Evolutionary conservation across 306 rosid species (phyloP).

Genomic region (Abrus precatorius): DNA sequence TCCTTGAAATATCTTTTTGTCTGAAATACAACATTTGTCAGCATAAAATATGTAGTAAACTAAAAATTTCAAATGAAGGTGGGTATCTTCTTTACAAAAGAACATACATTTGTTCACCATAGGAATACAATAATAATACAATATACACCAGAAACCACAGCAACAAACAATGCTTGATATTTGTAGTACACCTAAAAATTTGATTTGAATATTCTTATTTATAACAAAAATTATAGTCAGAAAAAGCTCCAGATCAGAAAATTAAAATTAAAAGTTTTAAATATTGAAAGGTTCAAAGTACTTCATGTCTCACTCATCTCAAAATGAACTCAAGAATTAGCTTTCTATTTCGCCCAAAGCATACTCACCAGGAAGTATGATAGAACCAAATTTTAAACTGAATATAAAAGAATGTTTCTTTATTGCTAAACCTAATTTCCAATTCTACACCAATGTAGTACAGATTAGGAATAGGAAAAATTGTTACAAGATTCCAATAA

Average conservation of each 20-base stretch:
- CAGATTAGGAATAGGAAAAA: no score
- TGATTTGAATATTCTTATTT: not conserved
- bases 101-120: constrained; percentile 19
- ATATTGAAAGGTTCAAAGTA: constrained; percentile 16
- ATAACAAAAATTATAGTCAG: not conserved
- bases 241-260: constrained; percentile 1
- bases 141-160: constrained; percentile 5
- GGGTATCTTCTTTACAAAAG: constrained; percentile 11
- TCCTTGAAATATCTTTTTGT: constrained; percentile 78
- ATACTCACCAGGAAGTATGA: not conserved
- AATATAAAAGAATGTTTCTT: no score
- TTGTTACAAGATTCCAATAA: no score
- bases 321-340: not conserved
- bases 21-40: constrained; percentile 57
- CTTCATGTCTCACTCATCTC: not conserved
- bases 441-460: no score
- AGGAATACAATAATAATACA: not conserved
- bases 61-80: not conserved
- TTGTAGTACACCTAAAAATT: not conserved
- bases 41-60: not conserved
- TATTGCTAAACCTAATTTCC: no score
- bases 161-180: not conserved
- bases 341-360: constrained; percentile 15
- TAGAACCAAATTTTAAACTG: no score
- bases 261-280: not conserved